Evolutionary conservation across 441 rosid species (phyloP), one percentile per base, ranked within the genome.

Genomic region (Populus hybrid): DNA sequence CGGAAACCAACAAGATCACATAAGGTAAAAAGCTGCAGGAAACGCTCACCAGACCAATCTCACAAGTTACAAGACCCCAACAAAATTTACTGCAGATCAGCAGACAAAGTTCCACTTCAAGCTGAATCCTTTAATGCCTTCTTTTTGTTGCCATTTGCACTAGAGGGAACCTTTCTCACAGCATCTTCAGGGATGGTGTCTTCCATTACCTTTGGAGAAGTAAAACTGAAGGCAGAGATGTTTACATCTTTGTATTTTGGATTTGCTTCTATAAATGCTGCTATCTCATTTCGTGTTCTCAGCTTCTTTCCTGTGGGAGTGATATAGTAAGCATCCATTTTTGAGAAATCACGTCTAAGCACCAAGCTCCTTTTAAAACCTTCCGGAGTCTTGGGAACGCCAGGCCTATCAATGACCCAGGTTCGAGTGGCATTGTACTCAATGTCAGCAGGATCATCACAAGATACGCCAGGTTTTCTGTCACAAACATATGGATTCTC

Each of bases 351-450:
- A 71, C 54, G 87, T 61, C 99, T 83, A 5, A 95, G 90, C 50
- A 92, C 84, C 80, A 95, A 84, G 81, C 88, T 90, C 74, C 99
- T 82, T 85, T 86, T 91, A 85, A 95, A 95, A 76, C 97, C 99
- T 81, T 71, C 78, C 0, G 98, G 98, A 0, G 98, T 93, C 87
- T 90, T 95, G 1, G 98, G 97, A 59, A 93, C 21, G 72, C 93
- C 93, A 40, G 98, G 98, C 86, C 77, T 92, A 84, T 95, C 99
- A 10, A 95, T 87, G 75, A 90, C 98, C 99, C 98, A 95, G 1
- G 91, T 90, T 42, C 93, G 83, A 30, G 89, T 67, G 10, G 89
- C 67, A 78, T 95, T 86, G 21, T 89, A 92, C 77, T 90, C 93
- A 2, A 95, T 79, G 74, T 93, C 97, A 11, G 96, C 89, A 61